Percentiles rank a stretch among this genome's conserved stretches.
These are phyloP conservation scores for Gastrolobium villosum DNA, from an alignment of 306 rosid species.

Conservation along the genomic window DNA sequence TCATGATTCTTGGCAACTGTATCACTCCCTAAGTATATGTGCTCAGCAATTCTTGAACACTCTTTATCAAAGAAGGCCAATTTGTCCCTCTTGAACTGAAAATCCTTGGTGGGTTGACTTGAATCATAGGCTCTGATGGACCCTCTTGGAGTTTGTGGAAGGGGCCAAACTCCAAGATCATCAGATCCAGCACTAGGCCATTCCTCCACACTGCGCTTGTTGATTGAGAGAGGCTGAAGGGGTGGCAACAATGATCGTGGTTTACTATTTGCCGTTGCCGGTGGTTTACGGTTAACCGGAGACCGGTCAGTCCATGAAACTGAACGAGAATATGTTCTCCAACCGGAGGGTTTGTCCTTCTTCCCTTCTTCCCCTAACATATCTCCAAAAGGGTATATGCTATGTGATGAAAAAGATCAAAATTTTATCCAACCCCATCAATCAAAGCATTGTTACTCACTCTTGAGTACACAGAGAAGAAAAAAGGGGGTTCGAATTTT, in stretches of 20 bases:
- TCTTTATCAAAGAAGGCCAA: slow-evolving; percentile 86
- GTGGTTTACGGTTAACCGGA: slow-evolving; percentile 61
- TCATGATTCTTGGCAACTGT: slow-evolving; percentile 93
- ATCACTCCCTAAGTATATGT: slow-evolving; percentile 89
- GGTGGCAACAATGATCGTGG: slow-evolving; percentile 73
- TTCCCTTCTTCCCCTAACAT: slow-evolving; percentile 67
- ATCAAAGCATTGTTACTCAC: slow-evolving; percentile 48
- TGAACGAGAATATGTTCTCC: slow-evolving; percentile 69
- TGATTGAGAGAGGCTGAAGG: slow-evolving; percentile 85
- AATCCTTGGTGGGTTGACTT: slow-evolving; percentile 63
- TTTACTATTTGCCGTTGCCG: slow-evolving; percentile 48
- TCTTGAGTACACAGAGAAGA: slow-evolving; percentile 44
- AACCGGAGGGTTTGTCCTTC: slow-evolving; percentile 1
- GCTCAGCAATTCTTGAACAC: slow-evolving; percentile 89
- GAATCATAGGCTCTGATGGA: slow-evolving; percentile 46
- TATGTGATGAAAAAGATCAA: slow-evolving; percentile 28
- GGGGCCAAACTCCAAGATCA: slow-evolving; percentile 91
- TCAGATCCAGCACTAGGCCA: slow-evolving; percentile 96
- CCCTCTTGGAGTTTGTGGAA: slow-evolving; percentile 83
- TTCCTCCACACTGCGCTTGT: slow-evolving; percentile 60
- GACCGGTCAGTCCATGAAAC: slow-evolving; percentile 88
- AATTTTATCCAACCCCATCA: slow-evolving; percentile 58
- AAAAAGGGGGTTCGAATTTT: not conserved
- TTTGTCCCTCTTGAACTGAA: slow-evolving; percentile 78
- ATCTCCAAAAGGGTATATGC: slow-evolving; percentile 35